phyloP scores from a whole-genome alignment of 2,329 filamentous ascomycete genomes.

The Calonectria naviculata region DNA sequence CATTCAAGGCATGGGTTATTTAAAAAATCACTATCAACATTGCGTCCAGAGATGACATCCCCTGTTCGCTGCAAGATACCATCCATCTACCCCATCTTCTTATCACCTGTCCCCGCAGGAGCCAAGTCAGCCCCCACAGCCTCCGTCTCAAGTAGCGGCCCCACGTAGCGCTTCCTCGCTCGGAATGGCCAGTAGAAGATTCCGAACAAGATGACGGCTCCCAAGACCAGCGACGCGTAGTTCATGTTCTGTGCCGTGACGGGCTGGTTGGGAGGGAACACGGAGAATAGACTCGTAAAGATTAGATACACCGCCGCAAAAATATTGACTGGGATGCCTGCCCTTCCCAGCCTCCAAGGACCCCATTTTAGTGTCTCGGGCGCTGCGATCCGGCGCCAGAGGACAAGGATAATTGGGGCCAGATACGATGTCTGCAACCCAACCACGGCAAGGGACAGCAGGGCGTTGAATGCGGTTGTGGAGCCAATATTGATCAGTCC shows the following conservation, averaged over 20 bases:
- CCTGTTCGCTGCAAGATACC: not conserved
- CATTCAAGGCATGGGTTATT: not conserved
- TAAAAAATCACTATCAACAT: not conserved
- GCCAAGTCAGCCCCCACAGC: not conserved
- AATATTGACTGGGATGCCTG: conserved; percentile 24
- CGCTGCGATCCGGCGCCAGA: conserved; percentile 25
- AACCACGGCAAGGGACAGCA: conserved; percentile 28
- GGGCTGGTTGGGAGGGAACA: conserved; percentile 29
- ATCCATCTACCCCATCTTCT: not conserved
- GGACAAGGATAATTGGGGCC: conserved; percentile 16
- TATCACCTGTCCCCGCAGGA: not conserved
- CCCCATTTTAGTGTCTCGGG: conserved; percentile 26
- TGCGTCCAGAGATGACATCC: not conserved
- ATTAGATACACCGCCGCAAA: conserved; percentile 18
- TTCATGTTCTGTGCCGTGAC: conserved; percentile 32
- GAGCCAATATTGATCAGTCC: conserved; percentile 37
- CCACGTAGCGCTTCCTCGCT: conserved; percentile 25
- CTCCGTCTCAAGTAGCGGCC: conserved; percentile 24
- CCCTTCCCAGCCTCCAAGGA: conserved; percentile 25
- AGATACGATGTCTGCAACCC: conserved; percentile 30
- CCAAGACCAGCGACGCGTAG: conserved; percentile 28
- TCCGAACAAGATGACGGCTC: conserved; percentile 24
- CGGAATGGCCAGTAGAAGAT: conserved; percentile 29
- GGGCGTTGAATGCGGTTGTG: conserved; percentile 33
- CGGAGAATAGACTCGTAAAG: conserved; percentile 25